These are phyloP conservation scores for Thermothielavioides terrestris DNA, from an alignment of 495 filamentous ascomycete species.

Conservation along the genomic window DNA sequence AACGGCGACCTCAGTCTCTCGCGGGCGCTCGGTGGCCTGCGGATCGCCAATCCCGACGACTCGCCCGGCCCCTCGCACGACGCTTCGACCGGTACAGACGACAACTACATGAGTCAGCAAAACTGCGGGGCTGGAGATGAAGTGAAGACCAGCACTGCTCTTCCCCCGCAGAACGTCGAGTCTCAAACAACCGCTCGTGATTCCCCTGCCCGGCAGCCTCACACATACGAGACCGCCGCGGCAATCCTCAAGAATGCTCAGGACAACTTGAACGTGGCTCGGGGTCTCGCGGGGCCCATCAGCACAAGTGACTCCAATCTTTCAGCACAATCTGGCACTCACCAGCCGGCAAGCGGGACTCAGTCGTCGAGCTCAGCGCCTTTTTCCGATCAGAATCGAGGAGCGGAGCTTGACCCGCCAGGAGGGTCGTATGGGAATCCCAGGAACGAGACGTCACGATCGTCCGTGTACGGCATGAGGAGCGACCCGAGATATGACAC, in stretches of 20 bases:
- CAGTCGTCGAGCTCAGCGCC: slow-evolving; percentile 3
- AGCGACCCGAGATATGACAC: slow-evolving; percentile 55
- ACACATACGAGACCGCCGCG: slow-evolving; percentile 31
- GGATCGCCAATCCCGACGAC: slow-evolving; percentile 96
- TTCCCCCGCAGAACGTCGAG: slow-evolving; percentile 4
- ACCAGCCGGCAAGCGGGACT: slow-evolving; percentile 20
- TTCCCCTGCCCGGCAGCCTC: slow-evolving; percentile 25
- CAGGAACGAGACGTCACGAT: slow-evolving; percentile 58
- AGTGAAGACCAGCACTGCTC: neutral
- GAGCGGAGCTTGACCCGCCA: slow-evolving; percentile 27
- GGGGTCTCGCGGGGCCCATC: slow-evolving; percentile 27
- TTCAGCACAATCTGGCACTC: slow-evolving; percentile 32
- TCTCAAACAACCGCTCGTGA: neutral
- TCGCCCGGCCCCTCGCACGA: slow-evolving; percentile 51
- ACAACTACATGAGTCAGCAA: slow-evolving; percentile 7
- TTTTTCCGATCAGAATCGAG: slow-evolving; percentile 2
- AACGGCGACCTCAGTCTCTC: slow-evolving; percentile 89
- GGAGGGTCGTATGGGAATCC: slow-evolving; percentile 39
- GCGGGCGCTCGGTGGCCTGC: slow-evolving; percentile 83
- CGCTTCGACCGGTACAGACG: slow-evolving; percentile 22
- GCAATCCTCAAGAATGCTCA: slow-evolving; percentile 28
- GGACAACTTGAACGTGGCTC: slow-evolving; percentile 23
- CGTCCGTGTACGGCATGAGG: slow-evolving; percentile 50
- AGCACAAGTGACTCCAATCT: slow-evolving; percentile 38
- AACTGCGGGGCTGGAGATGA: slow-evolving; percentile 3